Conservation (phyloP, 768 basidiomycete genomes). For the Suillus lakei region DNA sequence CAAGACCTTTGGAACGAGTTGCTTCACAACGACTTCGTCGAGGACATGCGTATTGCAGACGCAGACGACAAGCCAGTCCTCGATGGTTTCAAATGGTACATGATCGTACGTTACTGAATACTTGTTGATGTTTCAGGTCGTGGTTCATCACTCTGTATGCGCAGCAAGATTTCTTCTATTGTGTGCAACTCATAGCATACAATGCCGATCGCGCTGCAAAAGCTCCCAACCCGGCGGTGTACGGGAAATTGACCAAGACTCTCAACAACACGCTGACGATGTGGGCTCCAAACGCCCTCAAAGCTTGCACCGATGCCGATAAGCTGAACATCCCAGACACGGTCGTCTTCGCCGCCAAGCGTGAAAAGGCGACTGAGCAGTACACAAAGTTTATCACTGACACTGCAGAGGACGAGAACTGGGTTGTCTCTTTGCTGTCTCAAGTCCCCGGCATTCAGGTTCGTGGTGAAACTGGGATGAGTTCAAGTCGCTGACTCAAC, state of each 20-base stretch:
- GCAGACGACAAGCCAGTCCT: constrained; percentile 11
- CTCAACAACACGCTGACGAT: constrained; percentile 4
- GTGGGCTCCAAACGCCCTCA: constrained; percentile 11
- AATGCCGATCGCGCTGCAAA: constrained; percentile 17
- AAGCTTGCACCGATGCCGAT: constrained; percentile 10
- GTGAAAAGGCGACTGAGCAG: constrained; percentile 6
- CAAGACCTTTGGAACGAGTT: constrained; percentile 17
- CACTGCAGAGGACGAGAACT: constrained; percentile 10
- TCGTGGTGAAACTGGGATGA: neutral
- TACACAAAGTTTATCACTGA: constrained; percentile 16
- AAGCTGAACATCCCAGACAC: constrained; percentile 12
- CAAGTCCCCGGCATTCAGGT: constrained; percentile 21
- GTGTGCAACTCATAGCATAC: constrained; percentile 14
- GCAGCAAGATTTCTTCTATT: constrained; percentile 23
- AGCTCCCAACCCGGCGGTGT: constrained; percentile 10
- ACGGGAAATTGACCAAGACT: constrained; percentile 7
- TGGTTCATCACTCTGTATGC: neutral
- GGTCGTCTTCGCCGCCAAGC: constrained; percentile 10
- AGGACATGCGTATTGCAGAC: constrained; percentile 11
- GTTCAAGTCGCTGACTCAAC: neutral
- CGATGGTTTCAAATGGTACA: constrained; percentile 17
- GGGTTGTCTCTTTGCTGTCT: constrained; percentile 15
- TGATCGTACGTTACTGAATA: constrained; percentile 4
- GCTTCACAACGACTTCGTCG: constrained; percentile 12
- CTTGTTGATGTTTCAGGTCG: neutral